Percentiles rank a stretch among this genome's conserved stretches.
Evolutionary conservation across 371 early-diverging fungal genomes (phyloP).

Genomic region (Basidiobolus meristosporus): DNA sequence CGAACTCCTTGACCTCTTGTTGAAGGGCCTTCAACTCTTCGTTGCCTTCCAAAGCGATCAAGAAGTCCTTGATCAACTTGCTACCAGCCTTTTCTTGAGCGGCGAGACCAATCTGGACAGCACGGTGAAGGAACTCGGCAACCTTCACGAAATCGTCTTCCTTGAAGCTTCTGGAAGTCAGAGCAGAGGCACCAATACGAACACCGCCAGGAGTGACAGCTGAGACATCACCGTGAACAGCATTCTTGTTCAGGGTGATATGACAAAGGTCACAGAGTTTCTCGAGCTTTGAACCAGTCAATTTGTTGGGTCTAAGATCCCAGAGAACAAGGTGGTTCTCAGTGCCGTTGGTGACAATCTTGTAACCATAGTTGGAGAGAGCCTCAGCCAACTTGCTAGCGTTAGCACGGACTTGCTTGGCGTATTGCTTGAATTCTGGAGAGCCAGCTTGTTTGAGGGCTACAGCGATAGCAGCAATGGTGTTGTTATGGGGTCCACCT

Average conservation of each 20-base stretch:
- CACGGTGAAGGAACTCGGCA: conserved; percentile 71
- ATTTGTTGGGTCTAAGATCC: conserved; percentile 69
- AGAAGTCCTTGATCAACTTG: conserved; percentile 93
- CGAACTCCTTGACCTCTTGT: conserved; percentile 81
- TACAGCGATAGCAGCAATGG: conserved; percentile 96
- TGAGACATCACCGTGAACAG: conserved; percentile 76
- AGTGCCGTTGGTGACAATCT: conserved; percentile 82
- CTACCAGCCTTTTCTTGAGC: conserved; percentile 56
- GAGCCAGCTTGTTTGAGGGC: conserved; percentile 88
- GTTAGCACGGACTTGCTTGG: conserved; percentile 83
- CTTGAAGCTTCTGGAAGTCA: conserved; percentile 81
- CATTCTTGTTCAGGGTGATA: conserved; percentile 90
- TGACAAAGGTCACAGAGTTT: conserved; percentile 82
- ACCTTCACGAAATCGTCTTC: conserved; percentile 72
- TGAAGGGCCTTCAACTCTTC: conserved; percentile 54
- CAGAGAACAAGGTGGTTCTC: conserved; percentile 89
- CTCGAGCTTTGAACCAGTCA: conserved; percentile 80
- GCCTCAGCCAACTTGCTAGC: conserved; percentile 58
- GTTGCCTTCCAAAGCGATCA: conserved; percentile 45
- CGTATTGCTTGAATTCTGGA: conserved; percentile 88
- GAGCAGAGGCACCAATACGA: conserved; percentile 75
- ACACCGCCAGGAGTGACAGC: conserved; percentile 85
- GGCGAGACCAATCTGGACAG: conserved; percentile 74
- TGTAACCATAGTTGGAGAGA: conserved; percentile 62
- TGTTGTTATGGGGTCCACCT: conserved; percentile 99